Conservation (phyloP, 305 asterid species). For the Petunia hybrid region DNA sequence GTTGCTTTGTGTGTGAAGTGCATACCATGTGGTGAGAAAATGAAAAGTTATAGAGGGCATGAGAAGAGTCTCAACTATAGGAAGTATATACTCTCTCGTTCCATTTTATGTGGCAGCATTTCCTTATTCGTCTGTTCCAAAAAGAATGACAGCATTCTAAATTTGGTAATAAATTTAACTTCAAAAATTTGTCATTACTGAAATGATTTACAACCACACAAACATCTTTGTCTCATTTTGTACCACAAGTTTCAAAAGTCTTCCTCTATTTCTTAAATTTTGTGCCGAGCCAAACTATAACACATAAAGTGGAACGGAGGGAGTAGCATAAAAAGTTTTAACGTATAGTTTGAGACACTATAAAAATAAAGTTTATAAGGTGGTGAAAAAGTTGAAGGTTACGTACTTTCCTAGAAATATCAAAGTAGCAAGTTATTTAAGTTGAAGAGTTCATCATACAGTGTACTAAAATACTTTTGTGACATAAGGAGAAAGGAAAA, state of each 20-base stretch:
- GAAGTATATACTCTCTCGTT: too few species aligned
- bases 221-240: too few species aligned
- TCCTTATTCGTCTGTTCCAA: too few species aligned
- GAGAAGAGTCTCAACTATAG: not conserved
- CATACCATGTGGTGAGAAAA: slow-evolving; percentile 22
- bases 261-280: too few species aligned
- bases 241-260: too few species aligned
- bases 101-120: too few species aligned
- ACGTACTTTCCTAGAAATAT: slow-evolving; percentile 18
- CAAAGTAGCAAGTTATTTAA: slow-evolving; percentile 26
- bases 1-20: slow-evolving; percentile 13
- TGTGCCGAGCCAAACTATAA: too few species aligned
- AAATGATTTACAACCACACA: too few species aligned
- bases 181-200: too few species aligned
- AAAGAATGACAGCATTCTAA: too few species aligned
- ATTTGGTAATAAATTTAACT: too few species aligned
- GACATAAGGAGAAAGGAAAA: slow-evolving; percentile 1
- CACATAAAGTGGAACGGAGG: not conserved
- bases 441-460: not conserved
- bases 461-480: slow-evolving; percentile 8
- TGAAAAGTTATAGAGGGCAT: not conserved
- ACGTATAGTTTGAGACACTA: not conserved
- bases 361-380: not conserved
- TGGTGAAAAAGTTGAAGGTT: not conserved
- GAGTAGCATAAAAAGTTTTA: not conserved